Base-by-base conservation (phyloP, 169 alveolate species). In the Plasmodium cynomolgi region DNA sequence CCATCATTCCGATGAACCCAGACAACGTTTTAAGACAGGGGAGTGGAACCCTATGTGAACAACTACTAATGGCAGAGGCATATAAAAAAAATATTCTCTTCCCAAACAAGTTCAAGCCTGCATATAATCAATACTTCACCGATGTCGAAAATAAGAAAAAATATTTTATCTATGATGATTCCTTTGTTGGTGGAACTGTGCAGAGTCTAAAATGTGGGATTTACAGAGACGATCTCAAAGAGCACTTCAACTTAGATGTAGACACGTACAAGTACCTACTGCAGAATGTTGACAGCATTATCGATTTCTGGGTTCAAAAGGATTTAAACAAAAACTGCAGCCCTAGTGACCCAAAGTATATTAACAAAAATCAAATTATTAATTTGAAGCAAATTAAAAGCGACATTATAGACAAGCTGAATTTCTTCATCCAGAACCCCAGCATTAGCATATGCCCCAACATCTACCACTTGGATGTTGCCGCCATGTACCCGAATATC, bases 401-500 rank as follows among this genome's bases (percentile, higher is more conserved):
- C 39, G 73, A 75, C 62, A 92, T 95, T 39, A 81, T 56, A 9
- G 37, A 83, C 56, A 83, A 81, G 80, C 80, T 81, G 73, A 83
- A 33, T 37, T 90, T 68, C 23, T 92, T 91, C 56, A 92, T 84
- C 34, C 95, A 81, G 17, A 93, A 91, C 68, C 91, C 81, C 31
- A 88, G 31, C 58, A 37, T 68, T 75, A 97, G 95, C 92, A 95
- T 92, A 47, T 93, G 92, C 20, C 99, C 99, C 5, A 85, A 98
- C 72, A 98, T 99, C 58, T 98, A 98, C 95, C 99, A 99, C 95
- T 97, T 99, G 91, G 99, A 99, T 96, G 99, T 99, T 33, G 99
- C 99, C n/a, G 99, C 99, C 20, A 99, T 99, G 99, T 99, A 99
- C 96, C 99, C 99, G 8, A 99, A 99, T 95, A 99, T 99, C 96